Base-by-base conservation (phyloP, 2,329 filamentous ascomycete species). In the Nothophoma quercina region DNA sequence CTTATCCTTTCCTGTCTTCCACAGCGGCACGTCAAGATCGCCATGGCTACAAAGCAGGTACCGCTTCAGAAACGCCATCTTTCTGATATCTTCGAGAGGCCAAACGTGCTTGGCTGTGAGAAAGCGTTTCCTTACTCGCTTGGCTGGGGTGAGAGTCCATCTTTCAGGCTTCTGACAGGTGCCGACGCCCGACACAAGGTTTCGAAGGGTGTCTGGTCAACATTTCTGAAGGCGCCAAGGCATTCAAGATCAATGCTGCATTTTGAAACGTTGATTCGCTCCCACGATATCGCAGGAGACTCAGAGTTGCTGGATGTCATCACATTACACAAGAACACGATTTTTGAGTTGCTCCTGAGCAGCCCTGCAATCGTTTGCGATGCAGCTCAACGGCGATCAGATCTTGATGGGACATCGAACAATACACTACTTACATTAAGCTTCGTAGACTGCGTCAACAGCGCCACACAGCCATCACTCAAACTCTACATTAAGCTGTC, bases 41-140 rank as follows among this genome's bases (percentile, higher is more conserved):
- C 32, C 55, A 39, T 36, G 52, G 47, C 36, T 38, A 35, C 40
- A 55, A 51, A 48, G 50, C 55, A 44, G 26, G 28, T 44, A 28
- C 10, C 58, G 63, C 57, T 38, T 63, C 63, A 66, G 38, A 57
- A 43, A 50, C 40, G 18, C 23, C 36, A 32, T 58, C 41, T 41
- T 40, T 19, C 39, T 48, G 40, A 18, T 40, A 33, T 54, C 49
- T 43, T 4, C 35, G 28, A 15, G 29, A 54, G 30, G 42, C 55
- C 38, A 62, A 62, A 59, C 56, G 34, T 52, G 54, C 64, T 67
- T 67, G 64, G 64, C 61, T 63, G 46, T 62, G 18, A 46, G 47
- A 25, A 55, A 43, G 51, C 46, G 60, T 63, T 61, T 64, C 61
- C 55, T 50, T 38, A 45, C 21, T 34, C 39, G 42, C 62, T 64